Conservation (phyloP, 768 basidiomycete species). For the Filobasidium wieringae region DNA sequence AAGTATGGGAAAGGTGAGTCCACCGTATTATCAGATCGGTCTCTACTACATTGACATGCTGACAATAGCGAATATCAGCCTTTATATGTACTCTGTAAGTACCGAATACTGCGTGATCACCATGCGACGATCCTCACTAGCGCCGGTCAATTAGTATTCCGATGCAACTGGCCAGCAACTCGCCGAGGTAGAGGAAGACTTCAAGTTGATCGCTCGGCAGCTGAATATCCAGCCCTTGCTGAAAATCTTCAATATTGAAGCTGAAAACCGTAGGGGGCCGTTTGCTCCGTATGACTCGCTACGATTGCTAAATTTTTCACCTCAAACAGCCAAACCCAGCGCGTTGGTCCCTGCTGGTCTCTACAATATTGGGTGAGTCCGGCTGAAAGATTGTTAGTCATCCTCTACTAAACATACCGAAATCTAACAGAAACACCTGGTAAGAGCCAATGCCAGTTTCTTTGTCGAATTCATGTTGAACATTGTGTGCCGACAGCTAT, state of each 20-base stretch:
- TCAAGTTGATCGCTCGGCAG: slow-evolving; percentile 5
- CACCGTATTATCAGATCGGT: neutral
- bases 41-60: neutral
- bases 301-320: too few relatives aligned
- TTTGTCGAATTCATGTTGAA: neutral
- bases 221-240: neutral
- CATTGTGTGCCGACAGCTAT: slow-evolving; percentile 18
- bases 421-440: slow-evolving; percentile 38
- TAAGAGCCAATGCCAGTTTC: too few relatives aligned
- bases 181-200: neutral
- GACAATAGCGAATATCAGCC: neutral
- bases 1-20: slow-evolving; percentile 10
- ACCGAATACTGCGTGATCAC: neutral
- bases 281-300: too few relatives aligned
- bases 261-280: neutral
- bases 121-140: neutral
- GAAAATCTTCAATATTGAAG: slow-evolving; percentile 1
- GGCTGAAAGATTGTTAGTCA: too few relatives aligned
- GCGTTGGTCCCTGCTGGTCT: slow-evolving; percentile 7
- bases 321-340: too few relatives aligned
- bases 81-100: neutral
- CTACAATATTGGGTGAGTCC: slow-evolving; percentile 15
- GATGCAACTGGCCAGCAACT: neutral
- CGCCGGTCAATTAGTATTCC: neutral
- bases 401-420: too few relatives aligned